Base-by-base conservation (phyloP, 495 filamentous ascomycete genomes). In the Tuber melanosporum region DNA sequence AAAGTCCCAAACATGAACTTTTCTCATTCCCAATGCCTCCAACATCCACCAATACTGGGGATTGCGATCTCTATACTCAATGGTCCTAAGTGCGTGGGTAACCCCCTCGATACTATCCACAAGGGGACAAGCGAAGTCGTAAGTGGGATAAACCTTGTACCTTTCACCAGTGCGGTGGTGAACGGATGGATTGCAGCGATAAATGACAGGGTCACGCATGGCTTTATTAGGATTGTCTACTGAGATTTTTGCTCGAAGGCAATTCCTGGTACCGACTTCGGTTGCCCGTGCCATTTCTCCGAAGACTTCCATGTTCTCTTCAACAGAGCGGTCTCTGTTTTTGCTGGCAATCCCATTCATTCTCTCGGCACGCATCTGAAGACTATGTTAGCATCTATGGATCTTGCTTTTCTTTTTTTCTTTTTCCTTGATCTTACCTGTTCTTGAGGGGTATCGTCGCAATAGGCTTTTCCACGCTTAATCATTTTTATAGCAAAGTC, bases 41-140 rank as follows among this genome's bases (percentile, higher is more conserved):
- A 96, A 83, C 87, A 99, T 94, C 95, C 95, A 99, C 83, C 95
- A 90, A 86, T 98, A 99, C 86, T 97, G 95, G 17, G 93, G 91
- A 85, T 99, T 98, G 73, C 95, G 93, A 85, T 99, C 96, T 57
- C 94, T 92, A 87, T 98, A 99, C 87, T 99, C 95, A 76, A 94
- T 98, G 2, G 95, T 97, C 78, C 96, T 90, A 73, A 99, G 89
- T 43, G 95, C 95, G 83, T 98, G 95, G 19, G 95, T 98, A 72
- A 98, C 93, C 66, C 94, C 94, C 85, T 98, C 94, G 79, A 94
- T 85, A 42, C 90, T 90, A 85, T 99, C 95, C 70, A 99, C 90
- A 57, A 98, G 89, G 20, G 96, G 95, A 85, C 93, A 97, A 77
- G 91, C 91, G 82, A 97, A 95, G 84, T 97, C 94, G 84, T 98